A percentile compares a stretch with the other conserved stretches of the same genome.
These are phyloP conservation scores for Neurospora sp. DNA, from an alignment of 495 filamentous ascomycete species.

Conservation along the genomic window DNA sequence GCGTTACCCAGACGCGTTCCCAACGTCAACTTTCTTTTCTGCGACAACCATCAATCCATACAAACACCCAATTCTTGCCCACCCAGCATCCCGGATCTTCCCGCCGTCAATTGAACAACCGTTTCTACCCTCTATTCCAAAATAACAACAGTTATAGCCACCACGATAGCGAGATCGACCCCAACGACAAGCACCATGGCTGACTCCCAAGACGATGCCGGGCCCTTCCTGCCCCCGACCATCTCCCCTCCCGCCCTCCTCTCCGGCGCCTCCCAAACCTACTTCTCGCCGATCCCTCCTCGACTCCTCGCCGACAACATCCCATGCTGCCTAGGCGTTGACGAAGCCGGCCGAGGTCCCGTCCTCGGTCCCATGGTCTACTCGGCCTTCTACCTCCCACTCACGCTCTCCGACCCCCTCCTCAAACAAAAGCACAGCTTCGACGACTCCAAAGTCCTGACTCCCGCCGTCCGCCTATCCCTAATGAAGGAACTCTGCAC, in stretches of 20 bases:
- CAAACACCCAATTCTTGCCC: not conserved
- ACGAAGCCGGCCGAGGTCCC: slow-evolving; percentile 91
- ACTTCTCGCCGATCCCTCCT: slow-evolving; percentile 65
- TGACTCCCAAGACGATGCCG: slow-evolving; percentile 39
- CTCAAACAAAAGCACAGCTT: slow-evolving; percentile 71
- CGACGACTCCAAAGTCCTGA: slow-evolving; percentile 86
- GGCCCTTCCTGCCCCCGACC: slow-evolving; percentile 71
- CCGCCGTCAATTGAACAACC: not conserved
- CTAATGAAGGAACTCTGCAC: slow-evolving; percentile 72
- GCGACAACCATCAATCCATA: not conserved
- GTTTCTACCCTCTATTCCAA: too few species aligned
- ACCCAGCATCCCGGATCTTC: not conserved
- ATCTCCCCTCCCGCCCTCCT: slow-evolving; percentile 53
- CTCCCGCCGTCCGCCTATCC: slow-evolving; percentile 55
- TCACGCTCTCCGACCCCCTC: slow-evolving; percentile 54
- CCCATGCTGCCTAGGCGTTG: slow-evolving; percentile 60
- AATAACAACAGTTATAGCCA: not conserved
- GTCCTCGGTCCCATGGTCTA: slow-evolving; percentile 98
- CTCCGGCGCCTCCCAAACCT: slow-evolving; percentile 67
- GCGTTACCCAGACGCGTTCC: slow-evolving; percentile 2
- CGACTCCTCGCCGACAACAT: slow-evolving; percentile 27
- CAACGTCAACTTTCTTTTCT: not conserved
- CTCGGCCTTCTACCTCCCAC: slow-evolving; percentile 75
- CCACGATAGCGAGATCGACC: not conserved
- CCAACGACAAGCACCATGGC: slow-evolving; percentile 25